Evolutionary conservation across 257 asterid species (phyloP), one percentile per base, ranked within the genome.

Genomic region (Scutellaria baicalensis): DNA sequence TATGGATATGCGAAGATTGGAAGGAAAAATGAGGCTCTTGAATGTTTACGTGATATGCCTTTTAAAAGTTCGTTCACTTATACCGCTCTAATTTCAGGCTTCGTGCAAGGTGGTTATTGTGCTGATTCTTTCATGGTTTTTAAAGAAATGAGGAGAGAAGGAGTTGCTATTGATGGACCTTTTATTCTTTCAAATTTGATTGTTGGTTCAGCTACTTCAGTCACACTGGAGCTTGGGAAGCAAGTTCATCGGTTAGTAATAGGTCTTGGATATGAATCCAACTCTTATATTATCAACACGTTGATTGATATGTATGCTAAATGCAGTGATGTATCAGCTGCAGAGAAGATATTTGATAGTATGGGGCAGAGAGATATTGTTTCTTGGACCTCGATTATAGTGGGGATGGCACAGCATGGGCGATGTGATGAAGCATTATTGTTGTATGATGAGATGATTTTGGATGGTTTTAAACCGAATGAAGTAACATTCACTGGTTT

Each of bases 361-460:
- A 81, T 89, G 87, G 56, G 36, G 68, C 69, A 21, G 21, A 83
- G 81, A 58, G 94, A 92, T 73, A 73, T 84, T 18, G 92, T 92
- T 76, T 88, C 94, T 21, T 92, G 96, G 98, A 89, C 96, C 21
- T 88, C 97, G 7, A 83, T 89, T 17, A 85, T 92, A 49, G 88
- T 89, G 11, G 97, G 94, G 42, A 80, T 89, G 89, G 97, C 97
- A 57, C 95, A 89, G n/a, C 98, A 92, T 3, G 98, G 98, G 8
- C 83, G 50, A 39, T 90, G 88, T 27, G 36, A 68, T 9, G 88
- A 86, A 71, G 95, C 94, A 0, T 66, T 92, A 9, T 77, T 68
- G 0, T 78, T 84, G 38, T 88, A 89, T 8, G 91, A 87, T 47
- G 71, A 83, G 40, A 89, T 92, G 98, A 78, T 75, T 69, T 67